phyloP scores from a whole-genome alignment of 2,329 filamentous ascomycete genomes.

The Cercospora brassicicola region DNA sequence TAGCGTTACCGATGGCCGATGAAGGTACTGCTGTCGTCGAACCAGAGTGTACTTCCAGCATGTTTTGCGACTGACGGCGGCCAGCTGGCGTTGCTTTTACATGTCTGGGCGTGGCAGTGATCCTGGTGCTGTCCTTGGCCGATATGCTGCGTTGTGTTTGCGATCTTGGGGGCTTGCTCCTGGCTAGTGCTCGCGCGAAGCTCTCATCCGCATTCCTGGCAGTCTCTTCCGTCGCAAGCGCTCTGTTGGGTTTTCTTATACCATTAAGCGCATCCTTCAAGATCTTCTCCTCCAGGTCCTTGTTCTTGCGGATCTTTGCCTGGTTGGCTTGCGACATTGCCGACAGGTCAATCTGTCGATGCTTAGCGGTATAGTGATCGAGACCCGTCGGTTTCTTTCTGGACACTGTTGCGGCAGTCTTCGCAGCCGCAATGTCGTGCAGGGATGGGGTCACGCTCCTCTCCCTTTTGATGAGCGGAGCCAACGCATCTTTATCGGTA shows the following conservation, averaged over 20 bases:
- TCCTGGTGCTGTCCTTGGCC: constrained; percentile 39
- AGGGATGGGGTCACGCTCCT: constrained; percentile 60
- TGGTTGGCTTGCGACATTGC: constrained; percentile 56
- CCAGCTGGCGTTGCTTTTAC: constrained; percentile 35
- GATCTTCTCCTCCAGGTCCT: constrained; percentile 67
- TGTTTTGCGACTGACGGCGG: constrained; percentile 20
- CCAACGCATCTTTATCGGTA: constrained; percentile 56
- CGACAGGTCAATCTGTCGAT: constrained; percentile 57
- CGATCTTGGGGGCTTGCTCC: constrained; percentile 23
- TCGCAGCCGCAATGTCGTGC: constrained; percentile 46
- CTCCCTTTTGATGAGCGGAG: constrained; percentile 67
- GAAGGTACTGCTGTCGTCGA: constrained; percentile 44
- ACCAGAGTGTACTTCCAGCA: constrained; percentile 31
- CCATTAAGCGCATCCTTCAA: constrained; percentile 68
- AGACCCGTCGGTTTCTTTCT: constrained; percentile 43
- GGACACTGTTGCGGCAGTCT: constrained; percentile 19
- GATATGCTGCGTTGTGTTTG: constrained; percentile 31
- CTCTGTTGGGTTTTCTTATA: constrained; percentile 73
- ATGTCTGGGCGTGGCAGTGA: constrained; percentile 47
- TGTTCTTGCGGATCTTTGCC: constrained; percentile 59
- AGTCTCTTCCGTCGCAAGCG: constrained; percentile 65
- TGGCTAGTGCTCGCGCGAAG: constrained; percentile 36
- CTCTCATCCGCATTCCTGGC: constrained; percentile 67
- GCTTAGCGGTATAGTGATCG: constrained; percentile 31
- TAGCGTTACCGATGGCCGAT: constrained; percentile 36